These are phyloP conservation scores for Saururus chinensis DNA, from an alignment of 164 flowering plant genomes.

Conservation along the genomic window DNA sequence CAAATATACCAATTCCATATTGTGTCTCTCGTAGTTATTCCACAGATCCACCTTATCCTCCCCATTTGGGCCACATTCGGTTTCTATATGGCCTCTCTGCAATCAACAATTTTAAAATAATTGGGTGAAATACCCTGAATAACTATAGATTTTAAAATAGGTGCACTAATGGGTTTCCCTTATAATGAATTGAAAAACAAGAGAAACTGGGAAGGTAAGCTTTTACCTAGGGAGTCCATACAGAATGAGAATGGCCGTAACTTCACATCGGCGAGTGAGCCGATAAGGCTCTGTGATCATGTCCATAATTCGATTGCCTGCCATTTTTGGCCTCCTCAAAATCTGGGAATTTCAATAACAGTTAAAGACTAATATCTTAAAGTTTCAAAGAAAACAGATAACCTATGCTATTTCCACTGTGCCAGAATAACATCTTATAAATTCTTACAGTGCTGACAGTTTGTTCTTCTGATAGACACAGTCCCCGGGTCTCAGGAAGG, in stretches of 20 bases:
- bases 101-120: too few relatives aligned
- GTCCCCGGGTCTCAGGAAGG: slow-evolving; percentile 88
- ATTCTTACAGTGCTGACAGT: slow-evolving; percentile 64
- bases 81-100: too few relatives aligned
- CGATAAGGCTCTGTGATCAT: slow-evolving; percentile 82
- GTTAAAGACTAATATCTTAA: neutral
- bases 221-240: slow-evolving; percentile 93
- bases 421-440: neutral
- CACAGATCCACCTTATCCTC: too few relatives aligned
- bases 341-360: slow-evolving; percentile 22
- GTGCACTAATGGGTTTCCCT: neutral
- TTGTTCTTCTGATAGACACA: slow-evolving; percentile 83
- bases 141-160: too few relatives aligned
- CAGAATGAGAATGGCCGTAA: slow-evolving; percentile 88
- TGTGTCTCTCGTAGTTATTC: too few relatives aligned
- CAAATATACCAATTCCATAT: too few relatives aligned
- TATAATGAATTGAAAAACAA: too few relatives aligned
- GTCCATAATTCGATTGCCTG: slow-evolving; percentile 52
- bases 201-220: neutral
- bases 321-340: slow-evolving; percentile 61
- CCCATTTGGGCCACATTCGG: too few relatives aligned
- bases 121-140: neutral
- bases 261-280: slow-evolving; percentile 76
- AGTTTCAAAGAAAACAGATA: neutral
- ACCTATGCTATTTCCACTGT: too few relatives aligned